These are phyloP conservation scores for Metarhizium brunneum DNA, from an alignment of 2,329 filamentous ascomycete genomes.

Conservation along the genomic window DNA sequence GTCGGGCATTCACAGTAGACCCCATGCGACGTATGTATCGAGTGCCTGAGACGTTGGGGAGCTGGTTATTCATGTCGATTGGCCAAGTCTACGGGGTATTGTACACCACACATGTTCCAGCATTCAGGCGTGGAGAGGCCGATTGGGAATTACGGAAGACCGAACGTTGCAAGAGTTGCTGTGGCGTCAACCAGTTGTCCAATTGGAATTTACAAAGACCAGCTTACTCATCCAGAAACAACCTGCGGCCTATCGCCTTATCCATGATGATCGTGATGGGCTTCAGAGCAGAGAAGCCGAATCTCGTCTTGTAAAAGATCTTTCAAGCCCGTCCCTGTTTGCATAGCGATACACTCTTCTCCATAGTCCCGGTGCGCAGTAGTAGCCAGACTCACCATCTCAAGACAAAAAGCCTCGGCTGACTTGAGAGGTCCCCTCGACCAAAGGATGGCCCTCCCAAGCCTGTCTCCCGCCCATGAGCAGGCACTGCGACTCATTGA, in stretches of 20 bases:
- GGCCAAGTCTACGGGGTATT: no score
- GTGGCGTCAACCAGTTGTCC: background rate
- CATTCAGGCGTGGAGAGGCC: no score
- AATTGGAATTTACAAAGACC: background rate
- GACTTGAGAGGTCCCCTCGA: background rate
- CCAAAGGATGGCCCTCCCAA: background rate
- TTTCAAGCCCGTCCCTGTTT: no score
- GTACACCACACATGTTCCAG: no score
- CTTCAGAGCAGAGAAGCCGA: background rate
- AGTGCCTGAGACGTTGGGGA: no score
- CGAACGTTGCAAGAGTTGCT: no score
- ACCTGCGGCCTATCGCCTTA: background rate
- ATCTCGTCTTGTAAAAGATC: background rate
- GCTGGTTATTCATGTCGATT: no score
- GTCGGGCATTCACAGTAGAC: no score
- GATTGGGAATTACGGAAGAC: no score
- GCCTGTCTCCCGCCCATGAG: conserved; percentile 20
- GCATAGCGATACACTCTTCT: background rate
- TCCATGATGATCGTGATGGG: background rate
- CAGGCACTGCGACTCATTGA: conserved; percentile 61
- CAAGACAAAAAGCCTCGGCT: background rate
- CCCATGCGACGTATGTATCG: no score
- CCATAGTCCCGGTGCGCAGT: background rate
- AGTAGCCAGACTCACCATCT: no score
- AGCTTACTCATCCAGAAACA: conserved; percentile 4